Percentiles rank a stretch among this genome's conserved stretches.
phyloP scores from a whole-genome alignment of 352 stramenopile genomes.

The Halophytophthora batemanensis region DNA sequence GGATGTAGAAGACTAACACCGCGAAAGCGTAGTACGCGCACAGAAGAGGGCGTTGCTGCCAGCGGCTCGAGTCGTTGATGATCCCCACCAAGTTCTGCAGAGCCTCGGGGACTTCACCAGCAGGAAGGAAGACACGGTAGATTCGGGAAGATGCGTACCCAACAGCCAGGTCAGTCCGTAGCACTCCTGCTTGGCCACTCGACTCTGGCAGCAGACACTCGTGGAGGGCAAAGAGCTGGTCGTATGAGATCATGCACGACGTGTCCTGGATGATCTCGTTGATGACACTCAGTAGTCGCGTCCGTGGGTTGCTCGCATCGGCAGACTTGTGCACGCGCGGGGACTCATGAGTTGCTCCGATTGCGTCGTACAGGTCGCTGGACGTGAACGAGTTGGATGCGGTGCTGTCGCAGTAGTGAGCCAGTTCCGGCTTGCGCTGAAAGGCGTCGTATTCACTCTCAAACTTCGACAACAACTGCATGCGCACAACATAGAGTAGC shows the following conservation, averaged over 20 bases:
- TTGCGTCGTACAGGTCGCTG: conserved; percentile 74
- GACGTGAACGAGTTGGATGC: conserved; percentile 45
- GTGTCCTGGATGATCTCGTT: conserved; percentile 65
- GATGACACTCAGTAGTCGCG: conserved; percentile 51
- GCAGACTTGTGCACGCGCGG: conserved; percentile 11
- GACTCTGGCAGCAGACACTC: conserved; percentile 42
- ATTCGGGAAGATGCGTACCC: conserved; percentile 76
- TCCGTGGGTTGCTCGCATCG: conserved; percentile 20
- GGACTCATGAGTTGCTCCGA: conserved; percentile 55
- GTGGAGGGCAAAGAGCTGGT: conserved; percentile 63
- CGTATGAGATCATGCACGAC: conserved; percentile 44
- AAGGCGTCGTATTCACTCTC: conserved; percentile 63
- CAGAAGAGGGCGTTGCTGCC: conserved; percentile 51
- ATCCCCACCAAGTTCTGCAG: conserved; percentile 39
- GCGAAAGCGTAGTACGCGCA: conserved; percentile 78
- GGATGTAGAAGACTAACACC: conserved; percentile 80
- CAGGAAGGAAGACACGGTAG: conserved; percentile 77
- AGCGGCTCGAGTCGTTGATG: conserved; percentile 43
- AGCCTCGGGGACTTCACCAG: conserved; percentile 50
- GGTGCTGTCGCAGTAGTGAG: conserved; percentile 31
- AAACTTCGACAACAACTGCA: conserved; percentile 41
- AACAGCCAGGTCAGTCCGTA: conserved; percentile 58
- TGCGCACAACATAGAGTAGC: neutral
- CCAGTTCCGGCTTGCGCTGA: conserved; percentile 35
- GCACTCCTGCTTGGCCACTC: conserved; percentile 42